Conservation (phyloP, 2,329 filamentous ascomycete genomes). For the Cordyceps pruinosa region DNA sequence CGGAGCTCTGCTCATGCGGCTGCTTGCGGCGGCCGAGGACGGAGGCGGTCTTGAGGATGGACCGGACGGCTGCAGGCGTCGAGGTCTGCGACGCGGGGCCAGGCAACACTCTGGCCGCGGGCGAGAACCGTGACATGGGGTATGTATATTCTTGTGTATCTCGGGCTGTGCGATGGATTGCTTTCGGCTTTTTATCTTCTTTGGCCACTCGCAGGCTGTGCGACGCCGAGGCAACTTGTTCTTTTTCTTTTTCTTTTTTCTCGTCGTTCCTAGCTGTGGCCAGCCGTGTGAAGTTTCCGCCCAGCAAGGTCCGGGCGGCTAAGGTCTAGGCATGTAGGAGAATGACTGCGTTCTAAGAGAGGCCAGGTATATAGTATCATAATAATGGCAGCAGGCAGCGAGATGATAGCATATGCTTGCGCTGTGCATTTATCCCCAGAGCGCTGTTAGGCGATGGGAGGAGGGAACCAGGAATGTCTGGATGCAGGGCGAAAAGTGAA, state of each 20-base stretch:
- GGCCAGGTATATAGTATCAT: constrained; percentile 6
- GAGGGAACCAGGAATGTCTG: not conserved
- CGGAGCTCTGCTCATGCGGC: constrained; percentile 36
- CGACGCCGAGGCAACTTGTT: not conserved
- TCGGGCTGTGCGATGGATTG: no score
- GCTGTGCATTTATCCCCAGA: not conserved
- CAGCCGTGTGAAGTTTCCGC: constrained; percentile 1
- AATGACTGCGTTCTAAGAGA: constrained; percentile 2
- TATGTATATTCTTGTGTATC: no score
- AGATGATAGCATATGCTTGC: not conserved
- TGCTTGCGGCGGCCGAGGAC: constrained; percentile 39
- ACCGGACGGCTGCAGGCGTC: constrained; percentile 44
- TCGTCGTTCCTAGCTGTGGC: not conserved
- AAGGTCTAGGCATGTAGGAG: constrained; percentile 11
- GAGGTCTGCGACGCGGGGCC: constrained; percentile 27
- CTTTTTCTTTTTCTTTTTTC: not conserved
- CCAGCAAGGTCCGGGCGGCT: constrained; percentile 10
- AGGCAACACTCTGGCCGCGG: constrained; percentile 27
- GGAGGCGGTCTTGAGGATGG: constrained; percentile 45
- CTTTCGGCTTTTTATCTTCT: not conserved
- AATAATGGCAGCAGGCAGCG: not conserved
- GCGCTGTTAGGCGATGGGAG: not conserved
- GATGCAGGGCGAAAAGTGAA: constrained; percentile 2
- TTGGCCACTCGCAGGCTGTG: not conserved
- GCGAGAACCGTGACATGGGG: constrained; percentile 29